These are phyloP conservation scores for Fallopia convolvulus DNA, from an alignment of 148 eudicot species.

Conservation along the genomic window DNA sequence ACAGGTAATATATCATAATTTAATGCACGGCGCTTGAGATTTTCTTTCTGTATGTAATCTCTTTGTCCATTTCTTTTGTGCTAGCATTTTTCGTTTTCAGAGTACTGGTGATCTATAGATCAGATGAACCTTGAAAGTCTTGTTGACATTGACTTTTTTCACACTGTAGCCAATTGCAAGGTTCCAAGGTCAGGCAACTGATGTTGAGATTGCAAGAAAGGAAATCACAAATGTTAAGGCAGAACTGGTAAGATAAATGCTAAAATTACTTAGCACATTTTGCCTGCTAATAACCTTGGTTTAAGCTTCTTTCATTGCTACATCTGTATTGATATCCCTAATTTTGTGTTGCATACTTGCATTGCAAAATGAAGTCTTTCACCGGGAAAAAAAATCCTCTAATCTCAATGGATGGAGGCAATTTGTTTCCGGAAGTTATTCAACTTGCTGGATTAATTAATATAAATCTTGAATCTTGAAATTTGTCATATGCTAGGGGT, in stretches of 20 bases:
- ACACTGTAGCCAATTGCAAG: slow-evolving; percentile 77
- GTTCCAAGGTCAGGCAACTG: slow-evolving; percentile 87
- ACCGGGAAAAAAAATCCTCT: neutral
- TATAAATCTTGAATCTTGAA: neutral
- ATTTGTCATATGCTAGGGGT: neutral
- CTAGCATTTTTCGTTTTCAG: too few species aligned
- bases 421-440: neutral
- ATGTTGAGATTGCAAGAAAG: slow-evolving; percentile 64
- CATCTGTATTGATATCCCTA: neutral
- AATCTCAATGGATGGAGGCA: neutral
- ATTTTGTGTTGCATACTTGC: neutral
- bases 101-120: neutral
- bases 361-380: neutral
- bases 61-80: too few species aligned
- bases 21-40: neutral
- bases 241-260: slow-evolving; percentile 51
- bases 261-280: neutral
- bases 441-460: neutral
- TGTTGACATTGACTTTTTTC: slow-evolving; percentile 3
- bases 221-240: slow-evolving; percentile 62
- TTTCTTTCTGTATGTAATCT: too few species aligned
- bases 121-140: slow-evolving; percentile 1
- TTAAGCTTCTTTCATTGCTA: neutral
- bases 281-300: neutral
- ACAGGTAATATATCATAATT: slow-evolving; percentile 34